Conservation (phyloP, 2,329 filamentous ascomycete species). For the Colletotrichum karsti region DNA sequence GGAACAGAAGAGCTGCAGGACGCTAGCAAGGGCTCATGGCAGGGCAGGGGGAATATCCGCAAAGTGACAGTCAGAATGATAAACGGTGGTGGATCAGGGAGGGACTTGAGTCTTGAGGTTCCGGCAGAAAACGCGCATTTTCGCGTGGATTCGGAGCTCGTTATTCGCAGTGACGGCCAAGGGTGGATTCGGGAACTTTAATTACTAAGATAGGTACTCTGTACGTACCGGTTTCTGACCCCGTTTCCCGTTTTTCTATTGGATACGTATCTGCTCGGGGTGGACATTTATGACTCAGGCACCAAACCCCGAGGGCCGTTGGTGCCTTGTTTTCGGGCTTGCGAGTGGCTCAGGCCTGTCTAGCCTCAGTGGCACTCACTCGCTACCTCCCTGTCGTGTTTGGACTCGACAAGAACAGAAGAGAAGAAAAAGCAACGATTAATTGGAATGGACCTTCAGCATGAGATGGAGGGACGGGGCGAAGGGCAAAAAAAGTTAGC, state of each 20-base stretch:
- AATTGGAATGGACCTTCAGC: slow-evolving; percentile 20
- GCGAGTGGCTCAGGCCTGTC: slow-evolving; percentile 25
- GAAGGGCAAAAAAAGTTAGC: neutral
- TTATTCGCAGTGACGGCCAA: slow-evolving; percentile 16
- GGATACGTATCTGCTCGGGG: neutral
- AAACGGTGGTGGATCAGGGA: neutral
- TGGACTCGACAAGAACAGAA: too few species aligned
- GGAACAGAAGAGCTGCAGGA: slow-evolving; percentile 12
- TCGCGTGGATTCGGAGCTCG: slow-evolving; percentile 30
- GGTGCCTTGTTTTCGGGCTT: neutral
- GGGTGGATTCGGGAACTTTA: slow-evolving; percentile 30
- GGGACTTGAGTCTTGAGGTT: neutral
- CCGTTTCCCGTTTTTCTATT: neutral
- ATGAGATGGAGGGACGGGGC: neutral
- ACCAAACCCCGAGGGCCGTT: slow-evolving; percentile 7
- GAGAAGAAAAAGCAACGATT: slow-evolving; percentile 13
- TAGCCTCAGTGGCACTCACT: slow-evolving; percentile 28
- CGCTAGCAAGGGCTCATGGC: slow-evolving; percentile 20
- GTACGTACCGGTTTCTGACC: neutral
- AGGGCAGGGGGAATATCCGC: neutral
- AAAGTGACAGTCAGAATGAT: neutral
- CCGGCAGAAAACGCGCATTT: neutral
- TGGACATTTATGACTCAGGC: slow-evolving; percentile 23
- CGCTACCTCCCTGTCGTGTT: slow-evolving; percentile 3
- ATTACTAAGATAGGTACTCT: slow-evolving; percentile 19